These are phyloP conservation scores for Stereum hirsutum DNA, from an alignment of 1,284 basidiomycete species.

Conservation along the genomic window DNA sequence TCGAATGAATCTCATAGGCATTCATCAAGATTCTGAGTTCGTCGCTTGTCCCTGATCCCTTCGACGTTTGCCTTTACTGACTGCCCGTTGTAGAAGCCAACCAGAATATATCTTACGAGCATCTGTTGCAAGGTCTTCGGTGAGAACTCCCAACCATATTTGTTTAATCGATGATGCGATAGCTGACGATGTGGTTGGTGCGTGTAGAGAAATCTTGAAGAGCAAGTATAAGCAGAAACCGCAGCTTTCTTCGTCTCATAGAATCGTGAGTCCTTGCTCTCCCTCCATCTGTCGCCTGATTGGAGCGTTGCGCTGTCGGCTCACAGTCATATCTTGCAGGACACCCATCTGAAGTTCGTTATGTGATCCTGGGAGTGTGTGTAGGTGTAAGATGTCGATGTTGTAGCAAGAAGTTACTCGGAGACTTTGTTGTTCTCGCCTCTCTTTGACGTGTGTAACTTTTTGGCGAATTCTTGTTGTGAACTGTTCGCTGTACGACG, in stretches of 20 bases:
- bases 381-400: too few species aligned
- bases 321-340: neutral
- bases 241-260: constrained; percentile 67
- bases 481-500: too few species aligned
- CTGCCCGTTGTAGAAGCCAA: constrained; percentile 41
- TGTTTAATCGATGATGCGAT: too few species aligned
- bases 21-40: constrained; percentile 53
- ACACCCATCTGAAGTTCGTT: neutral
- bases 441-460: too few species aligned
- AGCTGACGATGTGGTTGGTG: neutral
- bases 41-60: constrained; percentile 12
- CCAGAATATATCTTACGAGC: constrained; percentile 66
- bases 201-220: constrained; percentile 37
- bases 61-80: constrained; percentile 1
- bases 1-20: constrained; percentile 33
- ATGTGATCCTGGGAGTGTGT: neutral
- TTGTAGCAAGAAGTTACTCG: too few species aligned
- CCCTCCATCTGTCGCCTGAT: neutral
- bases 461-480: too few species aligned
- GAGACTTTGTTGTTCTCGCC: too few species aligned
- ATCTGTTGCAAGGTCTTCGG: constrained; percentile 64
- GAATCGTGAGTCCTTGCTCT: constrained; percentile 36
- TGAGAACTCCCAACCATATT: constrained; percentile 10
- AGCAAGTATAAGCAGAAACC: constrained; percentile 74
- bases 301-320: neutral